phyloP scores from a whole-genome alignment of 2,329 filamentous ascomycete species.

The Colletotrichum siamense region DNA sequence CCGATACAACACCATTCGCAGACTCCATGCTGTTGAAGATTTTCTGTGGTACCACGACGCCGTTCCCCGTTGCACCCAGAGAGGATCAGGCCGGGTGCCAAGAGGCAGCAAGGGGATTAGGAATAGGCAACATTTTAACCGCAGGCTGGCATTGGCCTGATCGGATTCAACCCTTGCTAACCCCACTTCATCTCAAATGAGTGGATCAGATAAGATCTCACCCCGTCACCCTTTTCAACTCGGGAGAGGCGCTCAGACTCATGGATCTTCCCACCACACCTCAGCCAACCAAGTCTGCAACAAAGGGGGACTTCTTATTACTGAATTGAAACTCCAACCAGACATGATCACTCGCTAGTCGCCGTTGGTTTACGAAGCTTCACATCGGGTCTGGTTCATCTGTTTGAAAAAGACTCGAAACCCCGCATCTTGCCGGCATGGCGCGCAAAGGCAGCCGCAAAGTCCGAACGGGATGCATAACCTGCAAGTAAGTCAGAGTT shows the following conservation, averaged over 20 bases:
- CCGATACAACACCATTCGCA: background rate
- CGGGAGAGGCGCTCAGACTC: background rate
- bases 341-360: background rate
- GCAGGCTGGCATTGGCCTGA: background rate
- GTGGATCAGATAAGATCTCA: constrained; percentile 4
- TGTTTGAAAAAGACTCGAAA: background rate
- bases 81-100: background rate
- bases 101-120: background rate
- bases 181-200: background rate
- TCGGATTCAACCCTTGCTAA: background rate
- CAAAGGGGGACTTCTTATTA: background rate
- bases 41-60: background rate
- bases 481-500: constrained; percentile 53
- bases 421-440: background rate
- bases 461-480: constrained; percentile 56
- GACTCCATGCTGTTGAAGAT: background rate
- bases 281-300: background rate
- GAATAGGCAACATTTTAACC: background rate
- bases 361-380: background rate
- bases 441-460: constrained; percentile 49
- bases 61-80: background rate
- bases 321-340: background rate
- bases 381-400: background rate
- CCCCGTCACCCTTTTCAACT: background rate
- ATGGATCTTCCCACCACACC: background rate